Percentiles rank a stretch among this genome's conserved stretches.
These are phyloP conservation scores for Salix suchowensis DNA, from an alignment of 345 rosid genomes.

Conservation along the genomic window DNA sequence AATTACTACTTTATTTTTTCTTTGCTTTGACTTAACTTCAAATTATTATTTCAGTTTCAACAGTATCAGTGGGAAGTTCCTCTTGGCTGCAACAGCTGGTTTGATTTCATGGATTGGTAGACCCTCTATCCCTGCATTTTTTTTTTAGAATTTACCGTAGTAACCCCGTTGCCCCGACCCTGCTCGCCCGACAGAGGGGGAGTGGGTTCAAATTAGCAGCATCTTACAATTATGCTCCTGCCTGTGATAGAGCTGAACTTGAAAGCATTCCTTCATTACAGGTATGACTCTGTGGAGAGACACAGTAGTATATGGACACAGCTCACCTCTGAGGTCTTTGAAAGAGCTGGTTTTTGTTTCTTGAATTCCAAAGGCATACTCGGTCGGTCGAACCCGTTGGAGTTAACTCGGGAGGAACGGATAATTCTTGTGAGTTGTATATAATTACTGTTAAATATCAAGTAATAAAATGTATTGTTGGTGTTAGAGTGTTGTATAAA, in stretches of 20 bases:
- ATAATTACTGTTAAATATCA: too few relatives aligned
- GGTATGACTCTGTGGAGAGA: slow-evolving; percentile 79
- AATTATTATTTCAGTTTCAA: slow-evolving; percentile 44
- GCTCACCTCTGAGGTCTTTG: slow-evolving; percentile 58
- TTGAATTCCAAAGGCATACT: background rate
- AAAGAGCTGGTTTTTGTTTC: slow-evolving; percentile 57
- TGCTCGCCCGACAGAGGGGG: background rate
- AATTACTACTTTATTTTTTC: background rate
- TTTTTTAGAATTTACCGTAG: background rate
- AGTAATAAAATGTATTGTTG: background rate
- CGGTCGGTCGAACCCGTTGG: background rate
- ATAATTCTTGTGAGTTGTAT: background rate
- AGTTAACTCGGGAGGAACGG: background rate
- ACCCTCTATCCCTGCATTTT: background rate
- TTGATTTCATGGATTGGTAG: slow-evolving; percentile 78
- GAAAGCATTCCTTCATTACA: slow-evolving; percentile 24
- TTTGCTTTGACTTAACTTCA: background rate
- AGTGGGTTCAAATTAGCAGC: background rate
- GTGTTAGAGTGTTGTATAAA: background rate
- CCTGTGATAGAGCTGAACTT: background rate
- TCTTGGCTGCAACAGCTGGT: slow-evolving; percentile 63
- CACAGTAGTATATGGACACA: slow-evolving; percentile 50
- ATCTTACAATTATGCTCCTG: background rate
- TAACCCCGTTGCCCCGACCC: background rate
- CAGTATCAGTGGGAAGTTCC: slow-evolving; percentile 57